These are phyloP conservation scores for Hibiscus tridactylites DNA, from an alignment of 345 rosid genomes.

Conservation along the genomic window DNA sequence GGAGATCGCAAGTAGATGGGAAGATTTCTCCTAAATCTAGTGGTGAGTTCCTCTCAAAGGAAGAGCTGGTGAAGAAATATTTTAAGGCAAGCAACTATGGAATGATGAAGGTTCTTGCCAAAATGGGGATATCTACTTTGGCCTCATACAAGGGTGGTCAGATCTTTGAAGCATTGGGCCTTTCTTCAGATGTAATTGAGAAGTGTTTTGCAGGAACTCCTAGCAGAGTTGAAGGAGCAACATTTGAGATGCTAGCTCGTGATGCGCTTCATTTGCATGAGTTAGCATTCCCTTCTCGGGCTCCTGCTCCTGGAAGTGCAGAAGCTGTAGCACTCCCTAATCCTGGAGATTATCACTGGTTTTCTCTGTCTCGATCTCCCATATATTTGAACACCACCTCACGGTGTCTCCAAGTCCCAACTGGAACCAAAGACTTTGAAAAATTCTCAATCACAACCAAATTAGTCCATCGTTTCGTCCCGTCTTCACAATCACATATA, in stretches of 20 bases:
- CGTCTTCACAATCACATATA: too few species aligned
- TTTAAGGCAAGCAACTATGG: conserved; percentile 98
- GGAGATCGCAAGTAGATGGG: conserved; percentile 91
- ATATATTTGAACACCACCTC: too few species aligned
- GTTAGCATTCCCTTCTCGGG: conserved; percentile 73
- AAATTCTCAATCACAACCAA: too few species aligned
- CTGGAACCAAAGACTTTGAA: too few species aligned
- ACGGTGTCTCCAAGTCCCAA: too few species aligned
- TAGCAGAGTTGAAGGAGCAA: conserved; percentile 97
- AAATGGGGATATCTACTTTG: conserved; percentile 97
- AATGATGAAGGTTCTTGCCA: conserved; percentile 99
- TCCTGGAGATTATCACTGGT: conserved; percentile 99
- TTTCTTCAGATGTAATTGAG: conserved; percentile 86
- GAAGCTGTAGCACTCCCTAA: conserved; percentile 87
- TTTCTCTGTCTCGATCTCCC: too few species aligned
- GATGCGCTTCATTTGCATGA: conserved; percentile 84
- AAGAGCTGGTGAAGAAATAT: conserved; percentile 79
- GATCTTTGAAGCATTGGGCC: conserved; percentile 96
- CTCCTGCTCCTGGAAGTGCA: conserved; percentile 81
- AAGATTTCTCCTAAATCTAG: conserved; percentile 82
- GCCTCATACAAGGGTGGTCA: conserved; percentile 99
- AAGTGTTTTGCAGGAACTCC: conserved; percentile 99
- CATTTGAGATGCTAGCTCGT: conserved; percentile 92
- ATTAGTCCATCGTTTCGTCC: too few species aligned
- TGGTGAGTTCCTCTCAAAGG: conserved; percentile 74